A percentile compares a stretch with the other conserved stretches of the same genome.
These are phyloP conservation scores for Rhizoclosmatium sp. DNA, from an alignment of 192 early-diverging fungal genomes.

Conservation along the genomic window DNA sequence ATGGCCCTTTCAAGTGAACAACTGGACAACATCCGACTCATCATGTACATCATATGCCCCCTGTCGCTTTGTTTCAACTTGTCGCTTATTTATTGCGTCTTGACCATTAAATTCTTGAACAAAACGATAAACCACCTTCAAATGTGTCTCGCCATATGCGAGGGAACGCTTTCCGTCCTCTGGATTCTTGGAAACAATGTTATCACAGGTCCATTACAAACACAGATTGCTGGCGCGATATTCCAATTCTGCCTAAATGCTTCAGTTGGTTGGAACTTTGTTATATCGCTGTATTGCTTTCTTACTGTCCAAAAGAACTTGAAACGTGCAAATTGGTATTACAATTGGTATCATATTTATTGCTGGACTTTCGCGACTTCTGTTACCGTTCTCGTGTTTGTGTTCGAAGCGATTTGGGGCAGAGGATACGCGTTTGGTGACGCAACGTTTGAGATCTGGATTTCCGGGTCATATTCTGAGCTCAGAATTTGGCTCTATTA, in stretches of 20 bases:
- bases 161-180: background rate
- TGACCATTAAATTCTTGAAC: background rate
- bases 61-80: background rate
- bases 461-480: background rate
- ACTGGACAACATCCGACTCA: too few species aligned
- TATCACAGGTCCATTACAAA: background rate
- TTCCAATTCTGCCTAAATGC: background rate
- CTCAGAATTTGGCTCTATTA: slow-evolving; percentile 13
- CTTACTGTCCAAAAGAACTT: background rate
- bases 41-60: background rate
- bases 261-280: background rate
- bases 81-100: slow-evolving; percentile 13
- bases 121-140: background rate
- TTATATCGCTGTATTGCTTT: slow-evolving; percentile 5
- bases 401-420: background rate
- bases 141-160: background rate
- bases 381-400: background rate
- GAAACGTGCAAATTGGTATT: background rate
- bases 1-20: too few species aligned
- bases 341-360: slow-evolving; percentile 7
- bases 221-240: background rate
- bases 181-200: background rate
- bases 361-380: background rate
- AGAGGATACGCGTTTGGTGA: slow-evolving; percentile 13
- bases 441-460: slow-evolving; percentile 24